Evolutionary conservation across 257 asterid genomes (phyloP), one percentile per base, ranked within the genome.

Genomic region (Vinca minor): DNA sequence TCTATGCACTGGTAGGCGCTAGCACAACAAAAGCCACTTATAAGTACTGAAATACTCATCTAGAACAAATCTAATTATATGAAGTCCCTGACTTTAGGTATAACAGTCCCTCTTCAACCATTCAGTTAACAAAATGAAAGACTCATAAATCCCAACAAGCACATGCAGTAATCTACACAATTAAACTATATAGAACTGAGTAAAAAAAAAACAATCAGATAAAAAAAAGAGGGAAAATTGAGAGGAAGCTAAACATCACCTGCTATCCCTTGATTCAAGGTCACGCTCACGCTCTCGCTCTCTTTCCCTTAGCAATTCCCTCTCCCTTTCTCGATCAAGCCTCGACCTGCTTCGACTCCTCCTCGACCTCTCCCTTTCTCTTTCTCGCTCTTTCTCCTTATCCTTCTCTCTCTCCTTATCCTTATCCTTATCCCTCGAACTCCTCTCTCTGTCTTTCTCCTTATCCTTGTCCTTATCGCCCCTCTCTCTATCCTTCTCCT

Each of bases 241-340:
- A 50, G 34, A 31, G 58, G 32, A 53, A 71, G 71, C 54, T 66
- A 62, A 42, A 70, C 62, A 69, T 84, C 83, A 92, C 98, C 98
- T 92, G 96, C 78, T 82, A 34, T 93, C 97, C 55, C 83, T 71
- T 52, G 62, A 49, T 65, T 81, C 85, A 6, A 72, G 47, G 65
- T 81, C 85, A 2, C 73, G 62, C 69, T 85, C 96, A 7, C 92
- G 90, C 76, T 88, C 96, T 56, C 92, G 90, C 76, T 88, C 96
- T 56, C 77, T 81, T 61, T 83, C 94, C 73, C 83, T 77, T 60
- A 71, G 3, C 82, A 73, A 39, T 39, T 87, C 95, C 74, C 59
- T 77, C 78, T 88, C 96, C 70, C 78, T 74, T 73, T 84, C 96
- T 2, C 78, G 91, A 11, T 79, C 89, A 62, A 76, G 74, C 76